A percentile compares a stretch with the other conserved stretches of the same genome.
Conservation (phyloP, 345 rosid genomes). For the Moricandia moricandioides region DNA sequence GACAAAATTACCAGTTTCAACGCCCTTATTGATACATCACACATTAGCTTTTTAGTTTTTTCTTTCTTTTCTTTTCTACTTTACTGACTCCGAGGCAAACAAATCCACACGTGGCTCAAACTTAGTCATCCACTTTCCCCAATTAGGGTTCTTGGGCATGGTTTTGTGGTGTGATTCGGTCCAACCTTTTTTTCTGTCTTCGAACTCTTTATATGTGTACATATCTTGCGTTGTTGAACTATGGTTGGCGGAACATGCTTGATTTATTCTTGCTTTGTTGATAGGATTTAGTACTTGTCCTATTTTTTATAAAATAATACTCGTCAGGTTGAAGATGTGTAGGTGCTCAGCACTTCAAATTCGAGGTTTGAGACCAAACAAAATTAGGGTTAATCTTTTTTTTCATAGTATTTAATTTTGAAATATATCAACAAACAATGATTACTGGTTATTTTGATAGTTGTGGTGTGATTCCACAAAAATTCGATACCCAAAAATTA, state of each 20-base stretch:
- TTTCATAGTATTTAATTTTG: background rate
- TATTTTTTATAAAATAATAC: background rate
- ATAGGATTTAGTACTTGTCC: background rate
- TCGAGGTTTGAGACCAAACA: background rate
- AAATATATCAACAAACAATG: background rate
- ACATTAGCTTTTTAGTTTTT: background rate
- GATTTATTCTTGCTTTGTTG: background rate
- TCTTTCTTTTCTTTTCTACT: background rate
- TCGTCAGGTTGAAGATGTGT: background rate
- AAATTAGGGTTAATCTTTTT: background rate
- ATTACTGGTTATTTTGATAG: background rate
- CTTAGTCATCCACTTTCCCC: conserved; percentile 3
- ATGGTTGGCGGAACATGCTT: conserved; percentile 12
- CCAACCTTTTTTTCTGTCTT: background rate
- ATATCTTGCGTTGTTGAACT: background rate
- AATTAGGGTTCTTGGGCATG: conserved; percentile 24
- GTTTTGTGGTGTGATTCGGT: background rate
- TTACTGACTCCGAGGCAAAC: conserved; percentile 16
- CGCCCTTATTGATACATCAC: conserved; percentile 5
- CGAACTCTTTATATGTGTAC: background rate
- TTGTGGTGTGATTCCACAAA: no score
- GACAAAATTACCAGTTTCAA: conserved; percentile 28
- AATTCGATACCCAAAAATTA: no score
- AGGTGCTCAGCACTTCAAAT: background rate
- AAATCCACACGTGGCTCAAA: conserved; percentile 12